phyloP scores from a whole-genome alignment of 1,284 basidiomycete genomes.

The Rhodotorula glutinis region DNA sequence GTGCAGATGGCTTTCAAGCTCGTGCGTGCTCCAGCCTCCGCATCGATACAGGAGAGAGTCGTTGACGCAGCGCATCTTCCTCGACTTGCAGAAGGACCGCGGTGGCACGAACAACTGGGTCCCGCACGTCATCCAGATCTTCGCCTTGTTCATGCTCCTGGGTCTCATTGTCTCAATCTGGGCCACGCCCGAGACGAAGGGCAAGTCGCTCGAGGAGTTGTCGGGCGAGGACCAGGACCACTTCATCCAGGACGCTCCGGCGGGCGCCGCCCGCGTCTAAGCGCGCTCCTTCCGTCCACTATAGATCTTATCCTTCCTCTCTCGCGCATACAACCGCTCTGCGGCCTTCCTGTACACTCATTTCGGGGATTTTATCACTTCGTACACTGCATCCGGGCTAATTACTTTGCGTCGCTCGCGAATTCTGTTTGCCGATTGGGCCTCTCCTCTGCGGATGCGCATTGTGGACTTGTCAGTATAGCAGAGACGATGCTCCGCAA shows the following conservation, averaged over 20 bases:
- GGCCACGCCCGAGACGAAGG: slow-evolving; percentile 71
- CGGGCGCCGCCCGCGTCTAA: background rate
- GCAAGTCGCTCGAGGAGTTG: slow-evolving; percentile 61
- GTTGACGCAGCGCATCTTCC: too few relatives aligned
- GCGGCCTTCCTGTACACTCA: background rate
- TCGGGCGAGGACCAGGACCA: slow-evolving; percentile 36
- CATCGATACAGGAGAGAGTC: too few relatives aligned
- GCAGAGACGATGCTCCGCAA: too few relatives aligned
- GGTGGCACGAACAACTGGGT: slow-evolving; percentile 33
- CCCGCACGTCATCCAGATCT: slow-evolving; percentile 59
- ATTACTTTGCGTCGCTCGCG: too few relatives aligned
- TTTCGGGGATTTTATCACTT: background rate
- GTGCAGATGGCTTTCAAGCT: too few relatives aligned
- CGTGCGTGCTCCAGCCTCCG: too few relatives aligned
- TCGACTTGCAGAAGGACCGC: slow-evolving; percentile 30
- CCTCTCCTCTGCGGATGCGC: too few relatives aligned
- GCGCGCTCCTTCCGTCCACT: background rate
- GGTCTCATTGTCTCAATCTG: slow-evolving; percentile 68
- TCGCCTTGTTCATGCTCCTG: slow-evolving; percentile 71
- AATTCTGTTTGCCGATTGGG: too few relatives aligned
- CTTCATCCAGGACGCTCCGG: background rate
- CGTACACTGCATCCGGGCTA: too few relatives aligned
- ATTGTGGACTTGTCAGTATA: too few relatives aligned
- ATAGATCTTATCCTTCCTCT: background rate
- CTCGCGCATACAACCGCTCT: background rate